Evolutionary conservation across 148 eudicot species (phyloP), one percentile per base, ranked within the genome.

Genomic region (Simmondsia chinensis): DNA sequence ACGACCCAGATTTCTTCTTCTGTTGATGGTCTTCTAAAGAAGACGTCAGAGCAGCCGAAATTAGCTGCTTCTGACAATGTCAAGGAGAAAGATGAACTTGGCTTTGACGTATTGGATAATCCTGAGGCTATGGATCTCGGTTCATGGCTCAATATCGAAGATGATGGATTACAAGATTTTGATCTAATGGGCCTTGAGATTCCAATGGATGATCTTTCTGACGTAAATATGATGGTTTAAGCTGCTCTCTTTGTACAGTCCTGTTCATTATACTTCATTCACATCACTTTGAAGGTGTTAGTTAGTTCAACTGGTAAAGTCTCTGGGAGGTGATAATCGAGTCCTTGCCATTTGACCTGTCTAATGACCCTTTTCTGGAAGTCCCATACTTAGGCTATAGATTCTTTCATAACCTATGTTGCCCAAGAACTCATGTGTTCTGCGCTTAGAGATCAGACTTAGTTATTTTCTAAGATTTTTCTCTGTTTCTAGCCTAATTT

Each of bases 121-220:
- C 37, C 43, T 3, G 69, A 57, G 30, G 64, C 68, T 18, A 61
- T 69, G 20, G 82, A 75, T 49, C 44, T 81, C 56, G 83, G 68
- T 49, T 81, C 89, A 11, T 81, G 89, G 89, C 65, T 81, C 57
- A 81, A 76, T 62, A 71, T 81, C 16, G 83, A 71, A 26, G 89
- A 77, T 32, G 83, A 76, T n/a, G 73, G 66, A 13, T 47, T 76
- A 8, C 80, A 65, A 48, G 88, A 80, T 54, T 43, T 53, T 27
- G 65, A 74, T 45, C 68, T 42, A 65, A 50, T 56, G 58, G 89
- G 80, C 46, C 89, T 81, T 65, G 78, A 71, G 55, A 81, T 81
- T 64, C 89, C 89, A 29, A 81, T 71, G 89, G 83, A 81, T 77
- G 89, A 81, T 62, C 64, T 81, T 20, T 29, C 89, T 33, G 83